A percentile compares a stretch with the other conserved stretches of the same genome.
phyloP scores from a whole-genome alignment of 169 alveolate species.

The Cryptosporidium meleagridis region DNA sequence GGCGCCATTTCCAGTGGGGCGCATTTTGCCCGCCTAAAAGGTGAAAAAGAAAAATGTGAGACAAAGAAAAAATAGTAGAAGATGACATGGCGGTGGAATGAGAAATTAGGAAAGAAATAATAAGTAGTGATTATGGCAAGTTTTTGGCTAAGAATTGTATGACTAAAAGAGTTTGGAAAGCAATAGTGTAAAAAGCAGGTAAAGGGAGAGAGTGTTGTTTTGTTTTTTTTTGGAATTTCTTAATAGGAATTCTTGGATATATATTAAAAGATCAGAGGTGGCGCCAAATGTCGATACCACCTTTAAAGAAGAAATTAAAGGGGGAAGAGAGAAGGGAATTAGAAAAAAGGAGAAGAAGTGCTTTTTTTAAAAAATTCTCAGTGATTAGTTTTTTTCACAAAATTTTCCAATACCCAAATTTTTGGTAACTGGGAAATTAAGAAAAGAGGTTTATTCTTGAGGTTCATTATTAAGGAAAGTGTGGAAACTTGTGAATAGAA shows the following conservation, averaged over 20 bases:
- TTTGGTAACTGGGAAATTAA: neutral
- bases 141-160: neutral
- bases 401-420: neutral
- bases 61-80: neutral
- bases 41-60: neutral
- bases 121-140: too few relatives aligned
- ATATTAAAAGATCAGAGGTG: neutral
- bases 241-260: neutral
- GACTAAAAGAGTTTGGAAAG: neutral
- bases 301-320: neutral
- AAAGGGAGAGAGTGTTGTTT: too few relatives aligned
- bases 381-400: neutral
- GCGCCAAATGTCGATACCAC: neutral
- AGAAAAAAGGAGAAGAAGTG: neutral
- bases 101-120: neutral
- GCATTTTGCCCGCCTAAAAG: neutral
- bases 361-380: neutral
- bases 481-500: neutral
- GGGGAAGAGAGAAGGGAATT: neutral
- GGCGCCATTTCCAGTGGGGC: conserved; percentile 10
- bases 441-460: neutral
- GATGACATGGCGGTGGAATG: conserved; percentile 4
- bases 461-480: neutral
- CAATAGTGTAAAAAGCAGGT: neutral
- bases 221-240: too few relatives aligned